Conservation (phyloP, 2,329 filamentous ascomycete species). For the Trichophyton rubrum region DNA sequence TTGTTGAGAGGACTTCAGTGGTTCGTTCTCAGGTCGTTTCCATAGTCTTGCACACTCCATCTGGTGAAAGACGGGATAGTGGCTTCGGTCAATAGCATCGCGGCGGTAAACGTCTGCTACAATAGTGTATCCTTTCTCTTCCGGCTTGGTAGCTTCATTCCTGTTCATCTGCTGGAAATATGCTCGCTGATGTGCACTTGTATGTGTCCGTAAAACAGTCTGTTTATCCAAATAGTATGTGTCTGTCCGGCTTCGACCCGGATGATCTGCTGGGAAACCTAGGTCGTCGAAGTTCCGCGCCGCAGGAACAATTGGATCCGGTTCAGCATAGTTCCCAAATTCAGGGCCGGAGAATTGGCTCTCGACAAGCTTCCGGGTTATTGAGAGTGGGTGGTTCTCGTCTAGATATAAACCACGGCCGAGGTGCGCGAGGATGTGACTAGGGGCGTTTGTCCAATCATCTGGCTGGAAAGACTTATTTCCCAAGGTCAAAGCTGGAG, state of each 20-base stretch:
- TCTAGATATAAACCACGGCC: slow-evolving; percentile 77
- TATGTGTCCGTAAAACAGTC: slow-evolving; percentile 83
- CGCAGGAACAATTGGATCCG: slow-evolving; percentile 73
- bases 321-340: slow-evolving; percentile 64
- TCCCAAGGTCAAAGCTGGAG: background rate
- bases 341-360: slow-evolving; percentile 63
- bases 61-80: slow-evolving; percentile 96
- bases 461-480: slow-evolving; percentile 40
- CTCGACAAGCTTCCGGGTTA: slow-evolving; percentile 86
- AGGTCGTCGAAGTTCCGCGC: slow-evolving; percentile 93
- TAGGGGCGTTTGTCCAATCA: slow-evolving; percentile 71
- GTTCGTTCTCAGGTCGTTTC: slow-evolving; percentile 46
- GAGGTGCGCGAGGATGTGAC: slow-evolving; percentile 61
- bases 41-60: slow-evolving; percentile 93
- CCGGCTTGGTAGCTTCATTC: slow-evolving; percentile 24
- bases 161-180: slow-evolving; percentile 55
- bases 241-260: slow-evolving; percentile 74
- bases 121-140: slow-evolving; percentile 65
- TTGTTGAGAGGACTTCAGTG: slow-evolving; percentile 27
- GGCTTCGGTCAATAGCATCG: slow-evolving; percentile 86
- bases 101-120: slow-evolving; percentile 89
- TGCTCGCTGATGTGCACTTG: slow-evolving; percentile 82
- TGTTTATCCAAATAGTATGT: slow-evolving; percentile 87
- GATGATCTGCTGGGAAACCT: slow-evolving; percentile 77
- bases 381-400: slow-evolving; percentile 75